Evolutionary conservation across 73 alveolate species (phyloP).

Genomic region (Symbiodinium natans): DNA sequence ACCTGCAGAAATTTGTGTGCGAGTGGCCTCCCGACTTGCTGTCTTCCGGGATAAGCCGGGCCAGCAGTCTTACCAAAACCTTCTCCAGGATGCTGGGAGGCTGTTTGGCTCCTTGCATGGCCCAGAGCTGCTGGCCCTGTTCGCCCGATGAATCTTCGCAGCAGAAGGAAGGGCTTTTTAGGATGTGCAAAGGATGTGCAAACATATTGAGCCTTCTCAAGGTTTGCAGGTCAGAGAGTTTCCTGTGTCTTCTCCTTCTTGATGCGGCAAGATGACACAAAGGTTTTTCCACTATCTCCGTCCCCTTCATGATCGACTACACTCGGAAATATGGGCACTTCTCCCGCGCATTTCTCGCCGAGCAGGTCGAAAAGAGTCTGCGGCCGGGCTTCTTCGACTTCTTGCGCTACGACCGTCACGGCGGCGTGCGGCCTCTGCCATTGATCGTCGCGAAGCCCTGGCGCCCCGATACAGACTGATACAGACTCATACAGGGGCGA

Average conservation of each 20-base stretch:
- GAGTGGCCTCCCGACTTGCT: constrained; percentile 52
- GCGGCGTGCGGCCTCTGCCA: constrained; percentile 83
- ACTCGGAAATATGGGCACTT: constrained; percentile 80
- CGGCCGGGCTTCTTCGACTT: constrained; percentile 83
- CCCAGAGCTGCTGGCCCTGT: constrained; percentile 59
- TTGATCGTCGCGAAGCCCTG: constrained; percentile 61
- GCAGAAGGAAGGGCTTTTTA: not conserved
- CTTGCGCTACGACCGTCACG: constrained; percentile 39
- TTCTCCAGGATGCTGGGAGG: not conserved
- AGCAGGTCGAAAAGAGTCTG: constrained; percentile 78
- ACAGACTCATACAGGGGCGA: not conserved
- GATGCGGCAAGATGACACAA: too few relatives aligned
- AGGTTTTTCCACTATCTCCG: constrained; percentile 80
- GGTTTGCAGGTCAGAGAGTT: not conserved
- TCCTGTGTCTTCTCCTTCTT: not conserved
- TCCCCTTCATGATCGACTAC: constrained; percentile 91
- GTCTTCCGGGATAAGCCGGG: constrained; percentile 74
- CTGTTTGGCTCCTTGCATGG: constrained; percentile 65
- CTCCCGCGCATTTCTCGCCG: constrained; percentile 76
- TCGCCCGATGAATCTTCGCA: constrained; percentile 47
- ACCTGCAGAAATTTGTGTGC: constrained; percentile 85
- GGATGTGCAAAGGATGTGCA: not conserved
- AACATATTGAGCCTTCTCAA: not conserved
- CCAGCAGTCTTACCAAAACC: constrained; percentile 42
- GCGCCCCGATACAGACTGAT: not conserved